Base-by-base conservation (phyloP, 2,329 filamentous ascomycete genomes). In the Exophiala sideris region DNA sequence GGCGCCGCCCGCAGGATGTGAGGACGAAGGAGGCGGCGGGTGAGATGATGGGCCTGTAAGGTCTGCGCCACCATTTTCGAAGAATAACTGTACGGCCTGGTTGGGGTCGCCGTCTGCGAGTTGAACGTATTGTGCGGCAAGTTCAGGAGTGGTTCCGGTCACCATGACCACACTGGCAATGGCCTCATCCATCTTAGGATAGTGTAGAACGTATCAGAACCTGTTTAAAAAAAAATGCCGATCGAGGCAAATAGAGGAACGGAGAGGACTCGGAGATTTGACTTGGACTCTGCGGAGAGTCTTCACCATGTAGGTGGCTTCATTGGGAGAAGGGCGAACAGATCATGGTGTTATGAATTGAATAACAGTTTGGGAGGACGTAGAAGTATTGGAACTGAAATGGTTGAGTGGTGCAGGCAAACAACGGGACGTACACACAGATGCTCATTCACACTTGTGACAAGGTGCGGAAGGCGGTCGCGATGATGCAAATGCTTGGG, bases 81-180 rank as follows among this genome's bases (percentile, higher is more conserved):
- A 97, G 74, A 85, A 99, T 10, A 97, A 84, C 66, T 89, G 84
- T 64, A 96, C 86, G 21, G 94, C 94, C 66, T 92, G 87, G 71
- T 90, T 85, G 48, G 92, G 77, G 68, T 96, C 87, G 65, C 85
- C 85, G 63, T 89, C 87, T n/a, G 91, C 86, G 68, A 99, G 81
- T 64, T 88, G 82, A 45, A 97, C 81, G 71, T 95, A 96, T 63
- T 88, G 87, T 58, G 83, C 82, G 29, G 92, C 94, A 59, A 91
- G 83, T 61, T 86, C 79, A 24, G 85, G 80, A 58, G 79, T 83
- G 55, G 87, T 83, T 63, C 85, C 86, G 36, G 94, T 97, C 69
- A 99, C 88, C 72, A 81, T 79, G 66, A 85, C 84, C 70, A 99
- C 96, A 66, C 85, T 84, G 60, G 82, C 81, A 63, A 96, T 82